A percentile compares a stretch with the other conserved stretches of the same genome.
Conservation (phyloP, 371 early-diverging fungal species). For the Synchytrium microbalum region DNA sequence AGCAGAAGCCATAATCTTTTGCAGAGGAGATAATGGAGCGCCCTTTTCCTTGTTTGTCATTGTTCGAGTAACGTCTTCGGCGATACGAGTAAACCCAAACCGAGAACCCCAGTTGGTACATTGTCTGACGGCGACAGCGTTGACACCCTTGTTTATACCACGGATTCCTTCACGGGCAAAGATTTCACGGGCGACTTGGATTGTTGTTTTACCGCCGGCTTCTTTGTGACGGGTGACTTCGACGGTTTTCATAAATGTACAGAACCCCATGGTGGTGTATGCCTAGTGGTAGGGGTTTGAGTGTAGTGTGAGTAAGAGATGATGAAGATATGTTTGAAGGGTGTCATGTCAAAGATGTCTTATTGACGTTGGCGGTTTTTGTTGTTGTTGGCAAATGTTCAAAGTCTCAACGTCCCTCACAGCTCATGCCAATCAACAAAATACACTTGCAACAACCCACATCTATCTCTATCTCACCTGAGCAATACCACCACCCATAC, state of each 20-base stretch:
- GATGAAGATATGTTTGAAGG: no score
- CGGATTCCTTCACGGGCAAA: constrained; percentile 84
- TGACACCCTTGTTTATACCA: constrained; percentile 81
- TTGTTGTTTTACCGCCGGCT: constrained; percentile 57
- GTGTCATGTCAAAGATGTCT: no score
- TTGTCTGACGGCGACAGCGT: constrained; percentile 67
- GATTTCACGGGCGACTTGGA: constrained; percentile 79
- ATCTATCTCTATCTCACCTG: constrained; percentile 28
- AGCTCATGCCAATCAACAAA: no score
- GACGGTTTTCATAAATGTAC: constrained; percentile 98
- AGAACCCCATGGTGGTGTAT: constrained; percentile 96
- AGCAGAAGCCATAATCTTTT: constrained; percentile 70
- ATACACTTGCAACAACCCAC: no score
- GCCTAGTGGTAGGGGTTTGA: constrained; percentile 45
- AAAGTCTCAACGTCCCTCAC: no score
- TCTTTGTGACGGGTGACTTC: constrained; percentile 94
- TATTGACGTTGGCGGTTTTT: no score
- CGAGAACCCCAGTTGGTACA: constrained; percentile 97
- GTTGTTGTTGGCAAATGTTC: no score
- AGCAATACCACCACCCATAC: constrained; percentile 60
- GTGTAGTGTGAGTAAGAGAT: neutral
- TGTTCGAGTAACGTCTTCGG: constrained; percentile 61
- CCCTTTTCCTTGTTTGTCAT: constrained; percentile 15
- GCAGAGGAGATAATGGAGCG: constrained; percentile 20
- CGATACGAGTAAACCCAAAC: constrained; percentile 81